phyloP scores from a whole-genome alignment of 768 basidiomycete species.

The Russula lepida region DNA sequence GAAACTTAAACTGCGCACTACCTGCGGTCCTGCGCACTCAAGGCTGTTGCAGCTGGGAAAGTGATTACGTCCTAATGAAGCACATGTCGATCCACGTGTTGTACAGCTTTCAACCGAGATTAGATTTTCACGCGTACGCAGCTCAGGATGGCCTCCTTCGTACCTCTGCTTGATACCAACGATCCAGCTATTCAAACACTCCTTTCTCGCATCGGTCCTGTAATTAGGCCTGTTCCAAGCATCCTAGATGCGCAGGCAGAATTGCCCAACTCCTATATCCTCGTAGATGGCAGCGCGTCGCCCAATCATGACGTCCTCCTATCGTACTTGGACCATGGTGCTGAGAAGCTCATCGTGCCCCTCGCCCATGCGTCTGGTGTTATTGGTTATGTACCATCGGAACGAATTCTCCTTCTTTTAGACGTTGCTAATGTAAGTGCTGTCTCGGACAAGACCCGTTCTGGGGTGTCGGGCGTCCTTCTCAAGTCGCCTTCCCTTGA shows the following conservation, averaged over 20 bases:
- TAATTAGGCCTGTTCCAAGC: constrained; percentile 42
- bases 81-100: background rate
- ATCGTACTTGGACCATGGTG: constrained; percentile 67
- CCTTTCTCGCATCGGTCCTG: constrained; percentile 67
- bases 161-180: constrained; percentile 36
- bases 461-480: constrained; percentile 68
- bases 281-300: constrained; percentile 43
- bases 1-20: no score
- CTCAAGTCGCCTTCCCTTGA: constrained; percentile 69
- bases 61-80: background rate
- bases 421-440: constrained; percentile 66
- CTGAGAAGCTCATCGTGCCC: constrained; percentile 71
- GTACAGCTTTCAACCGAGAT: background rate
- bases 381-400: constrained; percentile 56
- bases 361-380: constrained; percentile 57
- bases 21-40: no score
- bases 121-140: background rate
- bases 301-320: constrained; percentile 48
- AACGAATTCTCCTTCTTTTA: constrained; percentile 68
- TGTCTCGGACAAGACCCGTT: constrained; percentile 65
- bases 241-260: constrained; percentile 25
- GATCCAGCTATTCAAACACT: constrained; percentile 45
- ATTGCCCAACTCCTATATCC: constrained; percentile 37
- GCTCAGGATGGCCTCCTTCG: constrained; percentile 26
- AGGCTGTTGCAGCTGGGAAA: background rate